Percentiles rank a stretch among this genome's conserved stretches.
These are phyloP conservation scores for Leccinum angustisporum DNA, from an alignment of 1,284 basidiomycete species.

Conservation along the genomic window DNA sequence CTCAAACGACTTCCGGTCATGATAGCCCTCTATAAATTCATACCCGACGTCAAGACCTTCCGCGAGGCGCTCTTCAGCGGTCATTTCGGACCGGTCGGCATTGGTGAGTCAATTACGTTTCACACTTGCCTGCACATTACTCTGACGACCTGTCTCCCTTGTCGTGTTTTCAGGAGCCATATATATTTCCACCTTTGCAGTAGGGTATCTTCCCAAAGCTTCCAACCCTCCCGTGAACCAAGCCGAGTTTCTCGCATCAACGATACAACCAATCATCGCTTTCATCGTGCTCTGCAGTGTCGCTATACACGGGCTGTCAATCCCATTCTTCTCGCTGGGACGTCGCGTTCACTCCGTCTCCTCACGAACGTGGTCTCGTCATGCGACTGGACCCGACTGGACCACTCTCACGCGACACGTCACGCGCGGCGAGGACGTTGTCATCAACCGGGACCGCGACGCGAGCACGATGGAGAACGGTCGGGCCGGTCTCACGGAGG, in stretches of 20 bases:
- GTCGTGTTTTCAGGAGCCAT: slow-evolving; percentile 57
- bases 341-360: slow-evolving; percentile 82
- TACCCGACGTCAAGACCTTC: slow-evolving; percentile 91
- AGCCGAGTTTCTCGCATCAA: slow-evolving; percentile 64
- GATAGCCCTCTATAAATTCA: slow-evolving; percentile 82
- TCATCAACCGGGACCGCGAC: slow-evolving; percentile 75
- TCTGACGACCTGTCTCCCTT: slow-evolving; percentile 1
- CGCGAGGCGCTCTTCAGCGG: slow-evolving; percentile 86
- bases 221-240: slow-evolving; percentile 56
- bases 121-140: neutral
- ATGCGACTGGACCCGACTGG: slow-evolving; percentile 65
- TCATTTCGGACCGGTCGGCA: slow-evolving; percentile 93
- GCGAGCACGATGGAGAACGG: slow-evolving; percentile 49
- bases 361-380: slow-evolving; percentile 82
- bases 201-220: slow-evolving; percentile 62
- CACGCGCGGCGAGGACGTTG: slow-evolving; percentile 65
- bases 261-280: slow-evolving; percentile 87
- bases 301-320: slow-evolving; percentile 85
- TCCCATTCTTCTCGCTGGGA: slow-evolving; percentile 90
- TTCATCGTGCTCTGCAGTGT: slow-evolving; percentile 92
- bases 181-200: slow-evolving; percentile 89
- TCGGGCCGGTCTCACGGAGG: slow-evolving; percentile 33
- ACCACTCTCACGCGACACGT: slow-evolving; percentile 74
- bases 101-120: slow-evolving; percentile 49
- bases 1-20: slow-evolving; percentile 84